Evolutionary conservation across 495 filamentous ascomycete species (phyloP), one percentile per base, ranked within the genome.

Genomic region (Podospora pseudoanserina): DNA sequence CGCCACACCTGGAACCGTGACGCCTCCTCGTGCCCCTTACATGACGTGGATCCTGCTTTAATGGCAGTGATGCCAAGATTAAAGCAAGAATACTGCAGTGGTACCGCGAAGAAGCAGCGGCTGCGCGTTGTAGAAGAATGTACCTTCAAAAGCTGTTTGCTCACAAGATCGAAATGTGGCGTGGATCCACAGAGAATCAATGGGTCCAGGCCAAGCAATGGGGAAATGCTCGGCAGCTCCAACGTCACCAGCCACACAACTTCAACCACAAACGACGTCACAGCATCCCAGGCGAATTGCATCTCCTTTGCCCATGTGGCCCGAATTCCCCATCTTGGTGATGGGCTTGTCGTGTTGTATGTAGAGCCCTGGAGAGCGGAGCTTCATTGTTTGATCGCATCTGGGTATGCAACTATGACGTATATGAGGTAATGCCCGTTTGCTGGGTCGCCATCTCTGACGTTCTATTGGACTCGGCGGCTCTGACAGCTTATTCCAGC

Each of bases 361-460:
- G 20, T 23, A 23, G 20, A 23, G 23, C 23, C 23, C 23, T 20
- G 60, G 30, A 62, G 18, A 34, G 27, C 60, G 15, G 27, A 49
- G 55, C 5, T 58, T 58, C 55, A 58, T 58, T 58, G 60, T 62
- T 28, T n/a, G 18, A 18, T 62, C 18, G 5, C 11, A 26, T 32
- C 60, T 44, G 13, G 11, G 4, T 39, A 57, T 63, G 30, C 44
- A 62, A 57, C 44, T 4, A 55, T 70, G 68, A 70, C 68, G 68
- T 66, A 28, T 64, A 64, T 66, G 64, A 70, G 59, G 64, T 70
- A 70, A 66, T 63, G 39, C 39, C 39, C 39, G 13, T 49, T 49
- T 49, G 39, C 39, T 16, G 7, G 63, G 44, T 18, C 60, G 39
- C 34, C 62, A 6, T 65, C 7, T 3, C 16, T 49, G 13, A 1